Evolutionary conservation across 1,284 basidiomycete species (phyloP), one percentile per base, ranked within the genome.

Genomic region (Crepidotus sp.): DNA sequence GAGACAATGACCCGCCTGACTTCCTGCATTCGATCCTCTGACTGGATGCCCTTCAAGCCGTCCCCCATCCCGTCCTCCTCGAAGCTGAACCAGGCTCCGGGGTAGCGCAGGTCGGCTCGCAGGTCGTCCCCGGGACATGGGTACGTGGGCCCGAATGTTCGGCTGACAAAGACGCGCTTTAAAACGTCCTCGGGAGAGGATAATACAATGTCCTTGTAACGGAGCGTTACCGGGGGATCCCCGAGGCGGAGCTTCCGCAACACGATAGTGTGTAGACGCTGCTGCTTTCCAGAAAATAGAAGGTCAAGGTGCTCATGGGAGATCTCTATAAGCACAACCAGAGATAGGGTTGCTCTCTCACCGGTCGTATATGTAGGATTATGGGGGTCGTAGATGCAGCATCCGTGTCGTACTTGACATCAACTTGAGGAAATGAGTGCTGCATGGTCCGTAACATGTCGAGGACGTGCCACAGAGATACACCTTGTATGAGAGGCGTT

Each of bases 131-230:
- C 83, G 10, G 80, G 74, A 38, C 14, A 37, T 8, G 50, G 50
- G 61, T 88, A 92, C 0, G 90, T 92, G 4, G 90, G 90, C 0
- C 89, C 89, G 59, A 93, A 87, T 4, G 77, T 75, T 34, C 78
- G 73, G 46, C 75, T 83, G 2, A 92, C 81, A 29, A 71, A 71
- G 0, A 83, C 73, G 36, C 83, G 72, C 22, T 77, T 71, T 10
- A 91, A 63, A 1, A 76, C 65, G 40, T 80, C 76, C 35, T 72
- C 70, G 1, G 63, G 64, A 18, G 71, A 77, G 0, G 79, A 78
- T 2, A 92, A 67, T 8, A 80, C 57, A 1, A 65, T 66, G 39
- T 77, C 76, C 59, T 82, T 83, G 63, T 90, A 92, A 38, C 73
- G 73, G 31, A 91, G 61, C 2, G 71, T 75, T 24, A 85, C 67